Base-by-base conservation (phyloP, 306 rosid genomes). In the Dicorynia guianensis region DNA sequence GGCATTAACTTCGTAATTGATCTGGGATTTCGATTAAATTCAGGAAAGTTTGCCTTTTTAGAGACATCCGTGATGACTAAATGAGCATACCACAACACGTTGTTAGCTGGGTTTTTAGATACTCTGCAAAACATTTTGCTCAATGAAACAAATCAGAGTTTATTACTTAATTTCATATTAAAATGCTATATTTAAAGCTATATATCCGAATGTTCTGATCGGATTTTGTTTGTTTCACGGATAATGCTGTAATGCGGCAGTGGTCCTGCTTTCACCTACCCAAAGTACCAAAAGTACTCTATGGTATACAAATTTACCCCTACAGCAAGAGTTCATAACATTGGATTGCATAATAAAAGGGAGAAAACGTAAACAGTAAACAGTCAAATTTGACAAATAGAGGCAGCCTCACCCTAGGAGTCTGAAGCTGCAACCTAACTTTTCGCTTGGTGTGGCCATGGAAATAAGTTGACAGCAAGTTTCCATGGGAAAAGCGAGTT, bases 381-480 rank as follows among this genome's bases (percentile, higher is more conserved):
- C 34, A 57, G 9, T 35, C 9, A 66, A 67, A 30, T 5, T 40
- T 14, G 63, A 77, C 80, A 48, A 68, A 62, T 49, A 38, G 25
- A 81, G 64, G 68, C 53, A 76, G 67, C 80, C 49, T 8, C 4
- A 1, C 18, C 8, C n/a, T n/a, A n/a, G 49, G 30, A 57, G 36
- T 19, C 63, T 48, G 47, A 17, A 30, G 67, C 30, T 52, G 39
- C 17, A 19, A 39, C 80, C 72, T 19, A 40, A 18, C 2, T 58
- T 8, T 46, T 38, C 35, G 35, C 15, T 13, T 14, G 6, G 34
- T 33, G 63, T 62, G 53, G 56, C 73, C 63, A 44, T 59, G n/a
- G 70, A 33, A 77, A 48, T 4, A 54, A 17, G 79, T 54, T 82
- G 82, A 82, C 71, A 69, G 1, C 47, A 52, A 40, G 43, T 6